phyloP scores from a whole-genome alignment of 306 rosid species.

The Mimosa bimucronata region DNA sequence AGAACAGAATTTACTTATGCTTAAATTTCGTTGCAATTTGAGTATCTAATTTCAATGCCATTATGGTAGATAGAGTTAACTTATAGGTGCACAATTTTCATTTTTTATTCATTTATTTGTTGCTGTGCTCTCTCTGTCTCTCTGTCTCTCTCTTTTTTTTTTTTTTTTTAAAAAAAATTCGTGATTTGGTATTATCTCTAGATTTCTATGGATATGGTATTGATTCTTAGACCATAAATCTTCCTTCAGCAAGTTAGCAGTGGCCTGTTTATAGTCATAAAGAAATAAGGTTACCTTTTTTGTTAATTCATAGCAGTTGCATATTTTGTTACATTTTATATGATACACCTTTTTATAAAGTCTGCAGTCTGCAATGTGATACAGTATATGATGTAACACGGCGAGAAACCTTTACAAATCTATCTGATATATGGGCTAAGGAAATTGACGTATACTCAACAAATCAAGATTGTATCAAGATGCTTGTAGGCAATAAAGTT shows the following conservation, averaged over 20 bases:
- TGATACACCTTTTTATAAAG: constrained; percentile 21
- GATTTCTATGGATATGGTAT: neutral
- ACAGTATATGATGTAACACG: constrained; percentile 77
- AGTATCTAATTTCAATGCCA: neutral
- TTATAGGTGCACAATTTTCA: constrained; percentile 1
- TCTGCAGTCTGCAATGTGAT: constrained; percentile 38
- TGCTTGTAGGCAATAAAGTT: constrained; percentile 86
- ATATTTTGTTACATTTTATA: constrained; percentile 16
- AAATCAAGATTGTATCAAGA: constrained; percentile 80
- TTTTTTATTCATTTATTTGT: neutral
- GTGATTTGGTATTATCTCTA: neutral
- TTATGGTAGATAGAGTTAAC: neutral
- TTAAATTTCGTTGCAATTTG: neutral
- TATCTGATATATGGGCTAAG: constrained; percentile 87
- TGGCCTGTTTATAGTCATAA: constrained; percentile 12
- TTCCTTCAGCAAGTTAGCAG: constrained; percentile 9
- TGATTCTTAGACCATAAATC: constrained; percentile 12
- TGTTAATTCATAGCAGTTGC: neutral
- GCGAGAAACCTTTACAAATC: constrained; percentile 73
- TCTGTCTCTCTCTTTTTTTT: too few relatives aligned
- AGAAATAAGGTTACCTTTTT: neutral
- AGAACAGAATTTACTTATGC: neutral
- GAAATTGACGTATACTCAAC: constrained; percentile 79
- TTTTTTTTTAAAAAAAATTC: neutral
- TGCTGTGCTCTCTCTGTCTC: neutral